Evolutionary conservation across 495 filamentous ascomycete genomes (phyloP), one percentile per base, ranked within the genome.

Genomic region (Penicillium samsonianum): DNA sequence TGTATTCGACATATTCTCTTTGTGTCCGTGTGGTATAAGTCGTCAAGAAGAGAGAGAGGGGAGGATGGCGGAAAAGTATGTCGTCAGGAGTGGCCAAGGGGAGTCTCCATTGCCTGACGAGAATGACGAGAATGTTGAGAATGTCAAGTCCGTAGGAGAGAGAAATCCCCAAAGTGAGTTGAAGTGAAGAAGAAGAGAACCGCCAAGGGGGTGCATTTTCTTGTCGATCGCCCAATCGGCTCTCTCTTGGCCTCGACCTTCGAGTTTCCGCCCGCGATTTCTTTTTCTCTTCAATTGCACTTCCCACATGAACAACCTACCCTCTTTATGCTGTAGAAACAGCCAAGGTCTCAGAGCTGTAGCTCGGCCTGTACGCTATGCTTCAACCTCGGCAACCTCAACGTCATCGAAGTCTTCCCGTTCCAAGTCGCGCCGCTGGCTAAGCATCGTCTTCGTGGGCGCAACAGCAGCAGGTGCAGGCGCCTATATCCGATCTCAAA

Each of bases 391-490:
- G 1, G 8, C 51, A 20, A 10, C 42, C n/a, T 14, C 37, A 61
- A 69, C 52, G 26, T 64, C 41, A 50, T 51, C 38, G 19, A 56
- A 45, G 9, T 40, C 38, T 8, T 14, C 40, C 25, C 40, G 26
- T 20, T 20, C 35, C 50, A 52, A 41, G 10, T 40, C 22, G n/a
- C 35, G 28, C 20, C 72, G 62, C 55, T 78, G 75, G 76, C 43
- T 74, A 26, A 70, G 69, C 31, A 48, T 78, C 38, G 59, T 64
- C 26, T 31, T 73, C 50, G 62, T 78, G 40, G 77, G 67, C 25
- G 55, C 65, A 20, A 58, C 69, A 25, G 74, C 75, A 37, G 69
- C 66, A 22, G 73, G 66, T 44, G 62, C 69, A 52, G 76, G 76
- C 28, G 73, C 68, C 17, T 78, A 74, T 52, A 25, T 73, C 50